Conservation (phyloP, 345 rosid genomes). For the Boechera retrofracta region DNA sequence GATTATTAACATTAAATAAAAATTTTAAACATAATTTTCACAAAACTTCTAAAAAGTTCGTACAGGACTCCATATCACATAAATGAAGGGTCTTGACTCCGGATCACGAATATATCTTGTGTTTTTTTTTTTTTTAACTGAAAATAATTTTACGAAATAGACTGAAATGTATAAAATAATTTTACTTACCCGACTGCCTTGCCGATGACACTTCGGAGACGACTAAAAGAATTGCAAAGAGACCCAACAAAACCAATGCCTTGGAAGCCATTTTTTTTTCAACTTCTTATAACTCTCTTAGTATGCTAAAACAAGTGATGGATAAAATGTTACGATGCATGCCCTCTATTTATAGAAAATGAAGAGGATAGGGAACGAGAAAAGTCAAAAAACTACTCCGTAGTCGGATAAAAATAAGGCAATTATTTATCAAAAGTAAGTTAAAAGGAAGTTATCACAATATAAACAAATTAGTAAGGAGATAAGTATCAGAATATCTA, state of each 20-base stretch:
- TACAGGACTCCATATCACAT: too few relatives aligned
- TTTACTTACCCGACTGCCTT: constrained; percentile 18
- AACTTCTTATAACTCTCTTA: not conserved
- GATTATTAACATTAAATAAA: not conserved
- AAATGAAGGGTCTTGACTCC: too few relatives aligned
- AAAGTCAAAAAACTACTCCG: constrained; percentile 4
- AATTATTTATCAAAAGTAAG: not conserved
- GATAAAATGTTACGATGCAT: not conserved
- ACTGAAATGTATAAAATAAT: too few relatives aligned
- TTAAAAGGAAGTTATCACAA: not conserved
- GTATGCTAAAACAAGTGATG: constrained; percentile 9
- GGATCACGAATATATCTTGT: too few relatives aligned
- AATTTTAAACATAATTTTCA: too few relatives aligned
- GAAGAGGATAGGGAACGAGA: not conserved
- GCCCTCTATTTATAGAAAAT: constrained; percentile 4
- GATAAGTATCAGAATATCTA: constrained; percentile 15
- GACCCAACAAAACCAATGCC: constrained; percentile 36
- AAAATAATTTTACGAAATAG: not conserved
- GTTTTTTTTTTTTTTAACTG: too few relatives aligned
- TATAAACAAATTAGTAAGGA: constrained; percentile 5
- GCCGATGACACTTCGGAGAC: constrained; percentile 18
- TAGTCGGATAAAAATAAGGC: not conserved
- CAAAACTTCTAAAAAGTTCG: too few relatives aligned
- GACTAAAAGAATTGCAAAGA: constrained; percentile 32
- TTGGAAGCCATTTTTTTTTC: constrained; percentile 37